Percentiles rank a stretch among this genome's conserved stretches.
phyloP scores from a whole-genome alignment of 192 early-diverging fungal genomes.

The Coemansia sp. region DNA sequence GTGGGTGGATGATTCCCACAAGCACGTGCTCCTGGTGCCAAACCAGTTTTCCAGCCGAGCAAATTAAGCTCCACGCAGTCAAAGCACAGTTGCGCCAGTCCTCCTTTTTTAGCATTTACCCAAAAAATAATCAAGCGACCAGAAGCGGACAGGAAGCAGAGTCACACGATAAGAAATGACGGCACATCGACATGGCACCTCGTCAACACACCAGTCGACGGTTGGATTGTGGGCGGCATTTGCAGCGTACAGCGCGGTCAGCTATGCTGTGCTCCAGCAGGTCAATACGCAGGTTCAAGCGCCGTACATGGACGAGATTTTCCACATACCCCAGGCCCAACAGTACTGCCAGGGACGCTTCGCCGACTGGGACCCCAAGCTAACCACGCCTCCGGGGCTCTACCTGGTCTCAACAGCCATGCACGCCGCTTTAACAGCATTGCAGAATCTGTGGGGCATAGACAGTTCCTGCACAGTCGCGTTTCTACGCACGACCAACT shows the following conservation, averaged over 20 bases:
- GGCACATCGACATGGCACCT: not conserved
- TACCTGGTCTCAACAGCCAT: conserved; percentile 54
- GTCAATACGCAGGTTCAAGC: conserved; percentile 15
- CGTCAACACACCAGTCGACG: not conserved
- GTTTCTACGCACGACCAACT: conserved; percentile 63
- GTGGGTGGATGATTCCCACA: too few relatives aligned
- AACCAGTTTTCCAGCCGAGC: too few relatives aligned
- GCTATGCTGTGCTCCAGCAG: conserved; percentile 25
- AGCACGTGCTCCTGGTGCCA: too few relatives aligned
- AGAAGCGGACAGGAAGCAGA: conserved; percentile 1
- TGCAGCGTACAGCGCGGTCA: conserved; percentile 20
- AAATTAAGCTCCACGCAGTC: too few relatives aligned
- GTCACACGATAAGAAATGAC: not conserved
- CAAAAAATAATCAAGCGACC: not conserved
- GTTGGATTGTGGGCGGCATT: conserved; percentile 14
- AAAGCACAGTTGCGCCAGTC: not conserved
- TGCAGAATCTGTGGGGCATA: not conserved
- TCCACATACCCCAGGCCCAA: conserved; percentile 91
- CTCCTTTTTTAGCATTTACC: not conserved
- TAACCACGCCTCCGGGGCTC: conserved; percentile 97
- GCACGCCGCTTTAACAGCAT: not conserved
- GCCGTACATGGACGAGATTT: conserved; percentile 83
- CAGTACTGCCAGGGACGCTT: conserved; percentile 74
- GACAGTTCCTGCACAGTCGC: conserved; percentile 30
- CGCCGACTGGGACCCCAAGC: conserved; percentile 80